phyloP scores from a whole-genome alignment of 1,139 yeast genomes.

The Hanseniaspora uvarum region DNA sequence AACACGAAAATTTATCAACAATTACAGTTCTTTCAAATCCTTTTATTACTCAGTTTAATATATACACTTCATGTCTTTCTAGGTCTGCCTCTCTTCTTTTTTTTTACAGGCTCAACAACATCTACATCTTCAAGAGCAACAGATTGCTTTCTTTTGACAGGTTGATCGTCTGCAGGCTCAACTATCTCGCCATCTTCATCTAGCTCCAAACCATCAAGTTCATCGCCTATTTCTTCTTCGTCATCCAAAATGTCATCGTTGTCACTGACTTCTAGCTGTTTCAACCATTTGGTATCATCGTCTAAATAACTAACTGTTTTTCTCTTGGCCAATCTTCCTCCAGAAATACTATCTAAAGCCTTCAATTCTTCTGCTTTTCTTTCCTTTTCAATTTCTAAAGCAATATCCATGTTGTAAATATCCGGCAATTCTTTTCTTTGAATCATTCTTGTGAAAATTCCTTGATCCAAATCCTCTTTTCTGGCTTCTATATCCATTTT shows the following conservation, averaged over 20 bases:
- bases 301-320: constrained; percentile 52
- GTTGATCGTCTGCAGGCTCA: constrained; percentile 18
- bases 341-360: constrained; percentile 45
- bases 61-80: not conserved
- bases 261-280: constrained; percentile 42
- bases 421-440: constrained; percentile 57
- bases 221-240: constrained; percentile 6
- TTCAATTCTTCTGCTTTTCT: constrained; percentile 35
- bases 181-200: constrained; percentile 20
- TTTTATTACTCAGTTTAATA: not conserved
- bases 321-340: constrained; percentile 44
- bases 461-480: constrained; percentile 35
- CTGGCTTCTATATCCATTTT: constrained; percentile 49
- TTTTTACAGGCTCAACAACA: constrained; percentile 11
- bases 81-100: constrained; percentile 18
- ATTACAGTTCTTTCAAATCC: too few relatives aligned
- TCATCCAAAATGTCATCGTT: constrained; percentile 24
- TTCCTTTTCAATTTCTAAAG: constrained; percentile 40
- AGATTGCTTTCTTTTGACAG: not conserved
- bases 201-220: constrained; percentile 17
- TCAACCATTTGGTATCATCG: constrained; percentile 72
- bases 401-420: constrained; percentile 57
- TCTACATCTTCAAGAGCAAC: not conserved
- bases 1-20: too few relatives aligned
- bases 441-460: constrained; percentile 43